Base-by-base conservation (phyloP, 192 early-diverging fungal genomes). In the Dimargaris verticillata region DNA sequence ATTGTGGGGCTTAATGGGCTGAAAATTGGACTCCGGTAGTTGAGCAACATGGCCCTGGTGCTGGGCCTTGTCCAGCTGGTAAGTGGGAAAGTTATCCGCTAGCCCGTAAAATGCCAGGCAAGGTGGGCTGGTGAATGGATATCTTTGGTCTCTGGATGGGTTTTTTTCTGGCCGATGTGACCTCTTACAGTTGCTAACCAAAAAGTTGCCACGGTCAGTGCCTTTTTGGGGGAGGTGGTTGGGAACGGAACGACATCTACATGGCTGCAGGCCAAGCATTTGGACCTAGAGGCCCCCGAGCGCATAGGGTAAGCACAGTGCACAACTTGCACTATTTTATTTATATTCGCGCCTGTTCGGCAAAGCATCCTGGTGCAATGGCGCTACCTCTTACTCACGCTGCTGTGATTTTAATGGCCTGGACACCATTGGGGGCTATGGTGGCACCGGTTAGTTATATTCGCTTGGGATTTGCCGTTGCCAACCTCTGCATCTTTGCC, bases 241-340 rank as follows among this genome's bases (percentile, higher is more conserved):
- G 20, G 15, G 42, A 24, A 28, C 17, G 43, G 24, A 54, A n/a
- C 41, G 28, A 1, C 3, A 29, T 29, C 29, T 48, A 49, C 52
- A 9, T 44, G 60, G 45, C 5, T 41, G 14, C 20, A 67, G 69
- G 70, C 74, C 55, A 74, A 70, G 64, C 54, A 71, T 5, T 69
- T 74, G 59, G 33, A 84, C 46, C 75, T 88, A 10, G 85, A 91
- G 60, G 71, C 81, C 47, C 74, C 80, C 33, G 69, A 80, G 26
- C 55, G 55, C 28, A 17, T 28, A 24, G 15, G 28, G 53, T 54
- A 29, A 29, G 53, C 47, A 38, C 33, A 7, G 33, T 38, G 33
- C 47, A 48, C 47, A 20, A 48, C 15, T 2, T 48, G 15, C 47
- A 5, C 15, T 5, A 48, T 48, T 45, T 45, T 38, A 38, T 38